A percentile compares a stretch with the other conserved stretches of the same genome.
These are phyloP conservation scores for Hemisphaericaspora subhashii DNA, from an alignment of 1,139 yeast species.

Conservation along the genomic window DNA sequence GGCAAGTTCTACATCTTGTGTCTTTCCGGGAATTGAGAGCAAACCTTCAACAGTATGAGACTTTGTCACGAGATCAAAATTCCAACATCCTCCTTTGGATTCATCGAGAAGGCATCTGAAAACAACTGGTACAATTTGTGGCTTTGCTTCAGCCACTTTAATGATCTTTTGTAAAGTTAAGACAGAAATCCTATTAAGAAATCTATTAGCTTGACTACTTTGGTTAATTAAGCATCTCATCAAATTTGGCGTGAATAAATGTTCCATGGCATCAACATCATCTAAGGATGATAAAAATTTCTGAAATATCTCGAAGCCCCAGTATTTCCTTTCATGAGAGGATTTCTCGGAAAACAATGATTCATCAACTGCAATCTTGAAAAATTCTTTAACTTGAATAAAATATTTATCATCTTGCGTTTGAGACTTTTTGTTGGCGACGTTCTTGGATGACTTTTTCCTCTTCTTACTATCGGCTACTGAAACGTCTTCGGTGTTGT, in stretches of 20 bases:
- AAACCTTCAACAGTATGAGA: slow-evolving; percentile 65
- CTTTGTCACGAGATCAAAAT: slow-evolving; percentile 78
- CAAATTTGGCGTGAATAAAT: slow-evolving; percentile 67
- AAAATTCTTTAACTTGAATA: slow-evolving; percentile 64
- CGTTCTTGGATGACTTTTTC: slow-evolving; percentile 33
- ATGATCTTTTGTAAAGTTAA: slow-evolving; percentile 48
- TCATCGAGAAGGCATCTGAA: slow-evolving; percentile 51
- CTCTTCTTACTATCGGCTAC: slow-evolving; percentile 19
- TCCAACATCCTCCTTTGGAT: slow-evolving; percentile 58
- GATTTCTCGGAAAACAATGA: slow-evolving; percentile 73
- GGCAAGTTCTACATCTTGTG: slow-evolving; percentile 16
- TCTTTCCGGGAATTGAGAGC: slow-evolving; percentile 30
- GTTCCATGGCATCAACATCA: slow-evolving; percentile 31
- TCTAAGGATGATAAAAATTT: slow-evolving; percentile 36
- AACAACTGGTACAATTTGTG: slow-evolving; percentile 48
- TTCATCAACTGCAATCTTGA: slow-evolving; percentile 81
- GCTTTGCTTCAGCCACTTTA: slow-evolving; percentile 33
- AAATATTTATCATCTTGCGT: slow-evolving; percentile 8
- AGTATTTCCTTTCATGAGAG: slow-evolving; percentile 81
- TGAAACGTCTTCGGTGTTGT: slow-evolving; percentile 12
- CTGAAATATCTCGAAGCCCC: slow-evolving; percentile 78
- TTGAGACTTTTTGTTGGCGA: slow-evolving; percentile 29
- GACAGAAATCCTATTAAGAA: slow-evolving; percentile 66
- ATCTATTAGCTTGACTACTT: slow-evolving; percentile 62
- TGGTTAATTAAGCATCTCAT: slow-evolving; percentile 79